These are phyloP conservation scores for Epichloe uncinata DNA, from an alignment of 2,329 filamentous ascomycete species.

Conservation along the genomic window DNA sequence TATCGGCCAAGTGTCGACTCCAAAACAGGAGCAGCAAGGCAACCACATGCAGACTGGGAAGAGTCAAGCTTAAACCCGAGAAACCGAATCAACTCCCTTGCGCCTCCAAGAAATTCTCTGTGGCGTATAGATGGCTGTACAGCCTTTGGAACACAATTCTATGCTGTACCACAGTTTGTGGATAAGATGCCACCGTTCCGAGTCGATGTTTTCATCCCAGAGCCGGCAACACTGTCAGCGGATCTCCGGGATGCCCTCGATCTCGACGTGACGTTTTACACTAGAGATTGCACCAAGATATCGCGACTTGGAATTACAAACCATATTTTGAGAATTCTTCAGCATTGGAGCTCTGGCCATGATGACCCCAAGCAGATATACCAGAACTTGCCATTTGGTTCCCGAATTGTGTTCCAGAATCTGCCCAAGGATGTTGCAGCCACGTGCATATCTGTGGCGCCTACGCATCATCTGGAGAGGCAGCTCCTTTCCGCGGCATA, in stretches of 20 bases:
- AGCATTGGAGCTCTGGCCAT: conserved; percentile 32
- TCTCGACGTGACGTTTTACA: conserved; percentile 40
- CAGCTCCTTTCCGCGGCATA: conserved; percentile 32
- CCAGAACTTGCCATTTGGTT: conserved; percentile 39
- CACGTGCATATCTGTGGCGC: conserved; percentile 32
- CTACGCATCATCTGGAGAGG: conserved; percentile 39
- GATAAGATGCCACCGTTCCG: conserved; percentile 33
- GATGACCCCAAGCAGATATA: conserved; percentile 24
- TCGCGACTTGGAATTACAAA: conserved; percentile 36
- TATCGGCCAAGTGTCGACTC: background rate
- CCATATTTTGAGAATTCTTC: conserved; percentile 40
- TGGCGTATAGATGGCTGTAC: conserved; percentile 49
- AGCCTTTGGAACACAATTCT: conserved; percentile 44
- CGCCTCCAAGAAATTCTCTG: conserved; percentile 26
- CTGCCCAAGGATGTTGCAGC: conserved; percentile 33
- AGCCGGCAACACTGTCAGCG: conserved; percentile 28
- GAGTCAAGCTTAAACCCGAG: conserved; percentile 43
- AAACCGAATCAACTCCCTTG: conserved; percentile 46
- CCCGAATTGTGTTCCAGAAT: conserved; percentile 40
- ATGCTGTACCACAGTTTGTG: conserved; percentile 40
- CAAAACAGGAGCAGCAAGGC: conserved; percentile 1
- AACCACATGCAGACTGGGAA: conserved; percentile 24
- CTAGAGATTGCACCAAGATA: conserved; percentile 34
- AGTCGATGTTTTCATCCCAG: conserved; percentile 45
- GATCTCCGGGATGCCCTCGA: conserved; percentile 32